Base-by-base conservation (phyloP, 108 stramenopile species). In the Pseudonitzschia pungens region DNA sequence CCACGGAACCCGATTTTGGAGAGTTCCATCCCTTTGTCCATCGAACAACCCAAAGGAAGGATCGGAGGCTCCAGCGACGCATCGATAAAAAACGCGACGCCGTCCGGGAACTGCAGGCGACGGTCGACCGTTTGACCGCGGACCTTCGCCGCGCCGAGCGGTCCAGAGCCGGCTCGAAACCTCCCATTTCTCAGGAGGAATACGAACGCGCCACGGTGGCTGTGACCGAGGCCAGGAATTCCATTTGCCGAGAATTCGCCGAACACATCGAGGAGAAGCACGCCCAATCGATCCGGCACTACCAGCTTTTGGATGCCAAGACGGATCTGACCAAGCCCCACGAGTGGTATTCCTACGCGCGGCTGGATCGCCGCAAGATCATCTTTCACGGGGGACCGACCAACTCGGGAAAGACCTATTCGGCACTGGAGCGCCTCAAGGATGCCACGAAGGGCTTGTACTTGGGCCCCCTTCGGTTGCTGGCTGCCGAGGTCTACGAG, bases 391-490 rank as follows among this genome's bases (percentile, higher is more conserved):
- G 81, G 18, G 97, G 96, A 11, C 98, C 96, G 1, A 98, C 98
- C 15, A 98, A 97, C 78, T 90, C 88, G 53, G 98, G 97, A 6
- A 98, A 98, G 72, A 98, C 98, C 24, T 96, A 98, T 73, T 70
- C 81, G 33, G 98, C 98, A 1, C 74, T 98, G 33, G 75, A 92
- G 70, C 82, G 92, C 31, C 85, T 98, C 36, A 87, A 86, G 69
- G 65, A 81, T 22, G 96, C 90, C 32, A 76, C 86, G 36, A 70
- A 77, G 40, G 98, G 98, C 24, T 67, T 98, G 65, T 98, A 97
- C 74, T 72, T 89, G 29, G 96, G 96, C n/a, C 98, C 98, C 12
- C 78, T 98, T 16, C 92, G 98, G n/a, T 79, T 98, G 40, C 77
- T 98, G 48, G 98, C 96, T 1, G 89, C 92, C 45, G 96, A 98